These are phyloP conservation scores for Acanthamoeba culbertsoni DNA, from an alignment of 208 protist species.

Conservation along the genomic window DNA sequence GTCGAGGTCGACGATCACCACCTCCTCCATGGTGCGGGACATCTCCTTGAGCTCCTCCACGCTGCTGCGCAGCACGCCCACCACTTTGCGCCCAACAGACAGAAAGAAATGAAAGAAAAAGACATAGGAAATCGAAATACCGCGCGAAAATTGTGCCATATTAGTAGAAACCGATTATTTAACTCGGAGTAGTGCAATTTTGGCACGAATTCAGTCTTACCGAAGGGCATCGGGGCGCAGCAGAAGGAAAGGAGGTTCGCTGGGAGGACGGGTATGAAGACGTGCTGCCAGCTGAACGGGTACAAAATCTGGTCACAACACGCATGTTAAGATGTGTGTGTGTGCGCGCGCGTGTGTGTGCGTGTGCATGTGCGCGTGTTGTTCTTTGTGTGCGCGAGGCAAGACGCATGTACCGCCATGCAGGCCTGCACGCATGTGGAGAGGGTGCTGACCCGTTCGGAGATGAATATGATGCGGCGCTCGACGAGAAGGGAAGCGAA, in stretches of 20 bases:
- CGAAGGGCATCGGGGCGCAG: slow-evolving; percentile 59
- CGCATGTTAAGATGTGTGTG: too few species aligned
- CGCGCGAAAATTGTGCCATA: too few species aligned
- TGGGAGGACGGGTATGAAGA: slow-evolving; percentile 56
- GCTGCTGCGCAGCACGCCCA: slow-evolving; percentile 49
- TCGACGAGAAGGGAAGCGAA: slow-evolving; percentile 59
- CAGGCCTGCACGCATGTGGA: slow-evolving; percentile 43
- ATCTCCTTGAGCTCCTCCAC: slow-evolving; percentile 25
- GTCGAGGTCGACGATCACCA: slow-evolving; percentile 56
- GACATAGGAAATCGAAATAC: not conserved
- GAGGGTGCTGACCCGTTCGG: slow-evolving; percentile 32
- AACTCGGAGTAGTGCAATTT: too few species aligned
- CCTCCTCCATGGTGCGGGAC: slow-evolving; percentile 40
- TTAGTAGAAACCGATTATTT: too few species aligned
- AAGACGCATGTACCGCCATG: not conserved
- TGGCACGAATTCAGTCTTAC: not conserved
- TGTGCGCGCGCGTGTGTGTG: too few species aligned
- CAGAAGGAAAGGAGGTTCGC: slow-evolving; percentile 22
- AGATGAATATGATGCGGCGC: slow-evolving; percentile 60
- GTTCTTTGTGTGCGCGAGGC: not conserved
- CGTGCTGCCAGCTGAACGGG: slow-evolving; percentile 58
- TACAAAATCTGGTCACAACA: slow-evolving; percentile 41
- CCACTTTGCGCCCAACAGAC: not conserved
- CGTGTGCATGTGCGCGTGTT: too few species aligned
- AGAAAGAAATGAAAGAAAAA: not conserved